Evolutionary conservation across 306 rosid genomes (phyloP).

Genomic region (Acmispon strigosus): DNA sequence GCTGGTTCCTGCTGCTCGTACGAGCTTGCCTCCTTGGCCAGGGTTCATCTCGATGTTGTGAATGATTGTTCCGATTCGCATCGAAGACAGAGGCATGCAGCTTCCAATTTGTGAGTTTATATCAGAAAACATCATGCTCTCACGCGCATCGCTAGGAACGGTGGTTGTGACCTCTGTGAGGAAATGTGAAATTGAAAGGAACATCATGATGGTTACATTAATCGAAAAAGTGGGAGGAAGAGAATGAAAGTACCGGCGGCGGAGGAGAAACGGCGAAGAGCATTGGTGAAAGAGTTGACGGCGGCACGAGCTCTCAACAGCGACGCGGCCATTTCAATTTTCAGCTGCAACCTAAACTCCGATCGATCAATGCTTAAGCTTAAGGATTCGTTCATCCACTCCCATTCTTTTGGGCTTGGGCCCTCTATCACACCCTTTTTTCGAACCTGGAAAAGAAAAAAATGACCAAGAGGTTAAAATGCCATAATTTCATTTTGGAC

Average conservation of each 20-base stretch:
- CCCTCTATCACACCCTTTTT: too few relatives aligned
- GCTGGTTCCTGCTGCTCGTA: constrained; percentile 75
- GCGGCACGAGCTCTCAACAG: constrained; percentile 13
- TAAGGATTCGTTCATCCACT: too few relatives aligned
- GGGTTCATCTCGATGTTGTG: constrained; percentile 75
- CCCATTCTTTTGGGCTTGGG: too few relatives aligned
- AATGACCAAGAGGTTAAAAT: too few relatives aligned
- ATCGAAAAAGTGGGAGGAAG: not conserved
- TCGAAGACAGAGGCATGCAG: constrained; percentile 68
- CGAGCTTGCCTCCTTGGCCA: constrained; percentile 86
- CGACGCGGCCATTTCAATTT: constrained; percentile 12
- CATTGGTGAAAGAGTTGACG: constrained; percentile 12
- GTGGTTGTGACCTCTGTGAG: constrained; percentile 22
- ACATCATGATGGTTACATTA: too few relatives aligned
- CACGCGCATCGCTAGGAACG: constrained; percentile 26
- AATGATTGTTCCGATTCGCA: constrained; percentile 88
- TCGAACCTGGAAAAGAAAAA: too few relatives aligned
- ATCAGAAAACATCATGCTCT: constrained; percentile 55
- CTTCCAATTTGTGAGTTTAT: constrained; percentile 78
- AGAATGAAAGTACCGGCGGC: constrained; percentile 4
- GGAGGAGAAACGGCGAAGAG: constrained; percentile 14
- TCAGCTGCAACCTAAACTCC: not conserved
- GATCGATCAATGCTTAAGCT: not conserved
- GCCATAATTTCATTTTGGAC: too few relatives aligned
- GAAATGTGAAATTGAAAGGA: not conserved